phyloP scores from a whole-genome alignment of 148 eudicot species.

The Camellia granthamiana region DNA sequence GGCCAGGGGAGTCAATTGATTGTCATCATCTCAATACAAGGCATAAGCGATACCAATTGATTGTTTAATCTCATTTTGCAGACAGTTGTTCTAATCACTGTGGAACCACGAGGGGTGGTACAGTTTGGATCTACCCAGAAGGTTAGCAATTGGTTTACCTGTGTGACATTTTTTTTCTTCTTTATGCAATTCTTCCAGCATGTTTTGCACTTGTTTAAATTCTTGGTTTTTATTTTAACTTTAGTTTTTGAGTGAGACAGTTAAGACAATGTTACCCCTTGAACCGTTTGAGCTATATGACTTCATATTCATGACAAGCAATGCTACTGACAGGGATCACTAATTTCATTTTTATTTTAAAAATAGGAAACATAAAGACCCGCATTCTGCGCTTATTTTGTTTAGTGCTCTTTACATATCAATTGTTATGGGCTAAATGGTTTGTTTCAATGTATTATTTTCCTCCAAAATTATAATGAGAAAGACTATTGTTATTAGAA shows the following conservation, averaged over 20 bases:
- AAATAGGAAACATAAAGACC: too few relatives aligned
- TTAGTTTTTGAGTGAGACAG: background rate
- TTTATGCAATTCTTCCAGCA: background rate
- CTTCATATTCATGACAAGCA: background rate
- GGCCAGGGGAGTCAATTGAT: too few relatives aligned
- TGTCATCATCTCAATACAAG: background rate
- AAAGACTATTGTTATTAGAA: too few relatives aligned
- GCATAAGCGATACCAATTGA: background rate
- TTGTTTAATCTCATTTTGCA: conserved; percentile 30
- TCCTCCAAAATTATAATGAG: background rate
- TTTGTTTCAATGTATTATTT: background rate
- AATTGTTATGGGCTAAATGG: background rate
- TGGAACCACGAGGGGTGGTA: conserved; percentile 67
- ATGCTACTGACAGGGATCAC: conserved; percentile 2
- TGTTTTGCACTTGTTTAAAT: background rate
- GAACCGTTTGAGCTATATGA: conserved; percentile 1
- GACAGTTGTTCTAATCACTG: conserved; percentile 73
- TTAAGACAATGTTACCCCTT: background rate
- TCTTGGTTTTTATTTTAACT: background rate
- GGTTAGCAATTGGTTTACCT: conserved; percentile 35
- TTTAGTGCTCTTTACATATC: background rate
- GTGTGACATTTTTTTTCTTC: background rate
- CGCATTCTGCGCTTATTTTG: background rate
- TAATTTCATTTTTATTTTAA: background rate
- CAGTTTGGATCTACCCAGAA: conserved; percentile 78